A percentile compares a stretch with the other conserved stretches of the same genome.
Evolutionary conservation across 1,284 basidiomycete genomes (phyloP).

Genomic region (Apiotrichum mycotoxinovorans): DNA sequence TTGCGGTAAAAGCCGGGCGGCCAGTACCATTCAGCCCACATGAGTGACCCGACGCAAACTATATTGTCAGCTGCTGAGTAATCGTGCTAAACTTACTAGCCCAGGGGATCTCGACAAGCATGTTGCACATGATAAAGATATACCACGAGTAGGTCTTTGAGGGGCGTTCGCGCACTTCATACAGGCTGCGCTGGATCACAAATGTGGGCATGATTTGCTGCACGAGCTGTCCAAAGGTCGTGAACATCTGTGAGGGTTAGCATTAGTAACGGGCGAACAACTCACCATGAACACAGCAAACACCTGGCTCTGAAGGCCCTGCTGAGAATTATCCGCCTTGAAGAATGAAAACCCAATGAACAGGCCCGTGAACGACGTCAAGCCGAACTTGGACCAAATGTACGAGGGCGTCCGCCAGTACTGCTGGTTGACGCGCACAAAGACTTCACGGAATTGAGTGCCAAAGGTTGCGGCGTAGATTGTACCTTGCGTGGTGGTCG

Average conservation of each 20-base stretch:
- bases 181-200: slow-evolving; percentile 57
- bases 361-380: slow-evolving; percentile 48
- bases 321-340: slow-evolving; percentile 61
- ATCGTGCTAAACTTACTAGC: no score
- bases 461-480: slow-evolving; percentile 58
- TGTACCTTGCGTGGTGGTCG: slow-evolving; percentile 40
- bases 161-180: slow-evolving; percentile 68
- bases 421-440: slow-evolving; percentile 57
- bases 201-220: slow-evolving; percentile 53
- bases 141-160: slow-evolving; percentile 81
- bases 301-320: slow-evolving; percentile 77
- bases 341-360: slow-evolving; percentile 60
- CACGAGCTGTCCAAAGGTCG: slow-evolving; percentile 49
- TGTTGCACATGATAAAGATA: slow-evolving; percentile 55
- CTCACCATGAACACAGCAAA: slow-evolving; percentile 57
- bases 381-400: slow-evolving; percentile 66
- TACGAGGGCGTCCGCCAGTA: slow-evolving; percentile 70
- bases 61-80: no score
- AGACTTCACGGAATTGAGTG: slow-evolving; percentile 57
- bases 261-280: no score
- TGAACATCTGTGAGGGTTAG: no score
- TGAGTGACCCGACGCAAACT: slow-evolving; percentile 54
- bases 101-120: slow-evolving; percentile 50
- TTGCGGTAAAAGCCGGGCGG: slow-evolving; percentile 49
- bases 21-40: slow-evolving; percentile 53